Conservation (phyloP, 2,329 filamentous ascomycete genomes). For the Fusarium odoratissimum region DNA sequence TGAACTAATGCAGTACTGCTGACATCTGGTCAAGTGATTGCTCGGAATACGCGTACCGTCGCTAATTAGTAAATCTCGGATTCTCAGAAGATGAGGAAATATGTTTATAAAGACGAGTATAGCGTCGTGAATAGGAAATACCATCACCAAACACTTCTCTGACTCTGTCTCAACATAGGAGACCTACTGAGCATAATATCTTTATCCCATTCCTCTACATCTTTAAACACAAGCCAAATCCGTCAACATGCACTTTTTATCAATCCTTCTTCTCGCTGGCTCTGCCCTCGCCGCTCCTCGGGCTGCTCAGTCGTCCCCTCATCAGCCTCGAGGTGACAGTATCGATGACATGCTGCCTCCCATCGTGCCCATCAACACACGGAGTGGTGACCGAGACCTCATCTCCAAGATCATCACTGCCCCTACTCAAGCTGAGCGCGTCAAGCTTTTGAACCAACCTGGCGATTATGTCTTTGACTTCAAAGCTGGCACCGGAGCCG, state of each 20-base stretch:
- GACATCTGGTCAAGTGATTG: not conserved
- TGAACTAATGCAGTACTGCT: not conserved
- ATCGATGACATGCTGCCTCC: constrained; percentile 21
- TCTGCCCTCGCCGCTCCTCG: constrained; percentile 15
- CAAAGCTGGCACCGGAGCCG: not conserved
- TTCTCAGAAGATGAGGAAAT: not conserved
- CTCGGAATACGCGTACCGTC: not conserved
- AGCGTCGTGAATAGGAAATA: not conserved
- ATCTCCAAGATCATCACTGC: constrained; percentile 47
- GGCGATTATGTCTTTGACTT: constrained; percentile 22
- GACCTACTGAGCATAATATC: rapidly evolving
- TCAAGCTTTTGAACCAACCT: constrained; percentile 40
- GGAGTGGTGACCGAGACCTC: constrained; percentile 39
- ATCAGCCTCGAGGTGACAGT: constrained; percentile 1
- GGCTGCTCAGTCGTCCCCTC: not conserved
- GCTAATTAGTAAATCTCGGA: not conserved
- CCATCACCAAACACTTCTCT: not conserved
- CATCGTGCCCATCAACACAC: constrained; percentile 22
- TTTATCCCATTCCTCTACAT: rapidly evolving
- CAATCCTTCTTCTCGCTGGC: not conserved
- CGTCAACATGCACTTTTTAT: not conserved
- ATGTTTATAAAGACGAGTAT: not conserved
- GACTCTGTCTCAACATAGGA: not conserved
- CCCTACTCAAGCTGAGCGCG: constrained; percentile 48
- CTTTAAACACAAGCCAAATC: not conserved